Conservation (phyloP, 1,139 yeast species). For the Yamadazyma spencermartinsiae region DNA sequence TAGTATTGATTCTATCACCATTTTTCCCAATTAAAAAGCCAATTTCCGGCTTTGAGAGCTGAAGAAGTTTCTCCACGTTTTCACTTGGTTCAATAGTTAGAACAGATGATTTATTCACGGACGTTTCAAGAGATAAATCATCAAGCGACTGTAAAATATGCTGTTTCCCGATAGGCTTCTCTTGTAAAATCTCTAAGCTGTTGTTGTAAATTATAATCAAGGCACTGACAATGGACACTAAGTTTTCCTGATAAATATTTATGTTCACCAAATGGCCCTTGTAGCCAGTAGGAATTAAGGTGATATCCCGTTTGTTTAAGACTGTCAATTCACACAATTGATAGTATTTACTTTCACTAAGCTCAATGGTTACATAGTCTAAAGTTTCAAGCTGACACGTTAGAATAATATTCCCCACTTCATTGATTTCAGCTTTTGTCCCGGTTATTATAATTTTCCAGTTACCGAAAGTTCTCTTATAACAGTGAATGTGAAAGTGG, state of each 20-base stretch:
- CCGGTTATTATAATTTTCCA: slow-evolving; percentile 10
- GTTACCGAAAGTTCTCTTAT: slow-evolving; percentile 9
- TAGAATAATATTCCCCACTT: slow-evolving; percentile 7
- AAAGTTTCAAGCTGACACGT: slow-evolving; percentile 7
- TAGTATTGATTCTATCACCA: slow-evolving; percentile 25
- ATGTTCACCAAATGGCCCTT: slow-evolving; percentile 13
- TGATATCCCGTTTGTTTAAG: slow-evolving; percentile 4
- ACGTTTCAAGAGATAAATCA: slow-evolving; percentile 4
- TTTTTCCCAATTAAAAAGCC: slow-evolving; percentile 30
- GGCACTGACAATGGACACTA: slow-evolving; percentile 7
- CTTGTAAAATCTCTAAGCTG: not conserved
- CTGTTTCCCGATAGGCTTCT: not conserved
- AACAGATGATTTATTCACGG: not conserved
- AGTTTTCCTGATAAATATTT: slow-evolving; percentile 10
- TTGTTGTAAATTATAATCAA: slow-evolving; percentile 7
- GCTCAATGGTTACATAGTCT: slow-evolving; percentile 13
- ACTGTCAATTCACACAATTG: slow-evolving; percentile 7
- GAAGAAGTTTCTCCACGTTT: slow-evolving; percentile 9
- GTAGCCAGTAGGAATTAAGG: slow-evolving; percentile 14
- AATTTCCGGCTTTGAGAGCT: slow-evolving; percentile 24
- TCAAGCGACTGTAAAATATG: slow-evolving; percentile 7
- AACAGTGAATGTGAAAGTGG: slow-evolving; percentile 5
- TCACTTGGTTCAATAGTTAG: slow-evolving; percentile 4
- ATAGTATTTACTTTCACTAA: slow-evolving; percentile 6
- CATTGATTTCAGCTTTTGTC: slow-evolving; percentile 6